These are phyloP conservation scores for Chenopodium formosanum DNA, from an alignment of 148 eudicot species.

Conservation along the genomic window DNA sequence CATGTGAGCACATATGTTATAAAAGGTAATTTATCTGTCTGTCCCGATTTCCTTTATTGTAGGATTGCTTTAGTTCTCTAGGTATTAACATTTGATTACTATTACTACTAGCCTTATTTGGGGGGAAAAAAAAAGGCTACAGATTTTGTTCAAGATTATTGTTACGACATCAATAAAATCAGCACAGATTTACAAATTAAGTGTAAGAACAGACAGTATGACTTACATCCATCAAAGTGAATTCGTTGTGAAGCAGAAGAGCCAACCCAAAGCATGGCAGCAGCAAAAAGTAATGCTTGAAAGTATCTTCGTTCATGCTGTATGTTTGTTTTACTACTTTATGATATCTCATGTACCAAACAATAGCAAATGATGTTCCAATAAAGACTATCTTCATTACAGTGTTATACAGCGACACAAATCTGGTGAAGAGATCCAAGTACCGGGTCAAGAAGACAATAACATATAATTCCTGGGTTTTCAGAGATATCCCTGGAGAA, in stretches of 20 bases:
- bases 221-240: slow-evolving; percentile 42
- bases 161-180: background rate
- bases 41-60: background rate
- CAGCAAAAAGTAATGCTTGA: slow-evolving; percentile 42
- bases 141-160: background rate
- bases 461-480: slow-evolving; percentile 57
- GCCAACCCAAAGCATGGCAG: slow-evolving; percentile 45
- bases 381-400: slow-evolving; percentile 54
- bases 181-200: background rate
- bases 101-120: background rate
- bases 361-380: slow-evolving; percentile 48
- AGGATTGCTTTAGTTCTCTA: background rate
- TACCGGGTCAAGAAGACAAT: slow-evolving; percentile 49
- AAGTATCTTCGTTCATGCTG: slow-evolving; percentile 48
- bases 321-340: slow-evolving; percentile 52
- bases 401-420: slow-evolving; percentile 46
- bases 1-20: no score
- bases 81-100: background rate
- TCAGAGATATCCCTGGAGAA: slow-evolving; percentile 53
- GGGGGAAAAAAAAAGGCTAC: no score
- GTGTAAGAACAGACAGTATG: background rate
- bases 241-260: slow-evolving; percentile 39
- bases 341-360: slow-evolving; percentile 60
- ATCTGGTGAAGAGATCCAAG: slow-evolving; percentile 50
- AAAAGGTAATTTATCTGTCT: background rate